These are phyloP conservation scores for Antitrichia curtipendula DNA, from an alignment of 225 moss, liverwort and hornwort genomes.

Conservation along the genomic window DNA sequence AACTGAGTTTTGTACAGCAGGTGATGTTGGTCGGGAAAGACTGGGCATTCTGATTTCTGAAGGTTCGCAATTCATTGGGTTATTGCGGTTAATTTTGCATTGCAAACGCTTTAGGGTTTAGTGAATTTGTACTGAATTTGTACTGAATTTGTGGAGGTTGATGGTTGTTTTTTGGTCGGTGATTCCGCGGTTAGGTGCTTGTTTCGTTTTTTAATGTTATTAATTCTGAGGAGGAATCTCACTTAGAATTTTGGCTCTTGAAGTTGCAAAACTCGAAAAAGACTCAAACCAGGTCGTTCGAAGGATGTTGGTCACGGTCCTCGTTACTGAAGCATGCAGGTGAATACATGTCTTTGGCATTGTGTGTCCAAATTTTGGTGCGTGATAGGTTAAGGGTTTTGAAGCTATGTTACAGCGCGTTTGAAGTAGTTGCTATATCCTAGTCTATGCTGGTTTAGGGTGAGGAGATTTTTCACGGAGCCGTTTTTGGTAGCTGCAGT, in stretches of 20 bases:
- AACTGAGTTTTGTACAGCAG: too few relatives aligned
- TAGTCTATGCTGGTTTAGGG: not conserved
- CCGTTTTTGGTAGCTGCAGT: not conserved
- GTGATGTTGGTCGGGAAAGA: too few relatives aligned
- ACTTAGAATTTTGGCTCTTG: not conserved
- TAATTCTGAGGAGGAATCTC: too few relatives aligned
- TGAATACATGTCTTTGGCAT: constrained; percentile 4
- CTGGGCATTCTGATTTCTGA: too few relatives aligned
- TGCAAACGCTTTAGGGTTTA: too few relatives aligned
- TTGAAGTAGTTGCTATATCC: not conserved
- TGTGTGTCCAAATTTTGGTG: not conserved
- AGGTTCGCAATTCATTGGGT: too few relatives aligned
- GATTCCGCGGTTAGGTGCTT: too few relatives aligned
- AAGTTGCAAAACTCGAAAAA: not conserved
- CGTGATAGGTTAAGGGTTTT: not conserved
- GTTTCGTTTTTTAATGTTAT: too few relatives aligned
- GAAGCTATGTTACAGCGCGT: not conserved
- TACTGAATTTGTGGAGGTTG: too few relatives aligned
- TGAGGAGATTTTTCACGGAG: not conserved
- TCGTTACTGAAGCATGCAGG: constrained; percentile 13
- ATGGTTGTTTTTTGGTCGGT: too few relatives aligned
- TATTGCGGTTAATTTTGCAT: too few relatives aligned
- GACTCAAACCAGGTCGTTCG: not conserved
- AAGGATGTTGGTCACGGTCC: constrained; percentile 23
- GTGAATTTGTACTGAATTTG: too few relatives aligned